Evolutionary conservation across 306 rosid species (phyloP).

Genomic region (Lablab purpureus): DNA sequence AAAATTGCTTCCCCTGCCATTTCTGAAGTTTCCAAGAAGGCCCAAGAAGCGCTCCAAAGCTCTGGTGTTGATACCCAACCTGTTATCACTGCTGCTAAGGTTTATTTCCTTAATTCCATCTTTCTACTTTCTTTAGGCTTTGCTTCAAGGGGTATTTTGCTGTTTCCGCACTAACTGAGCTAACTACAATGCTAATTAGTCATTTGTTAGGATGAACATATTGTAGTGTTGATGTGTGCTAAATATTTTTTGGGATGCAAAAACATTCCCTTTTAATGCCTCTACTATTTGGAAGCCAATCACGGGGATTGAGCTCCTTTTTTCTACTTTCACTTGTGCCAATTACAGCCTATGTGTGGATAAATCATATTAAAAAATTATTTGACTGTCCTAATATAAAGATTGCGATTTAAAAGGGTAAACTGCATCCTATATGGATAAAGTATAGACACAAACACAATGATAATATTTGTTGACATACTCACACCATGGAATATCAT

Average conservation of each 20-base stretch:
- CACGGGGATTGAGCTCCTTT: not conserved
- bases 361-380: too few species aligned
- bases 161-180: too few species aligned
- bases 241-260: not conserved
- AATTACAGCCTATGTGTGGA: not conserved
- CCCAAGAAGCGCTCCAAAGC: slow-evolving; percentile 78
- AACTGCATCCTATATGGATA: too few species aligned
- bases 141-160: too few species aligned
- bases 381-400: not conserved
- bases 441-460: too few species aligned
- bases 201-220: not conserved
- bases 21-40: slow-evolving; percentile 82
- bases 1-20: slow-evolving; percentile 80
- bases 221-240: slow-evolving; percentile 20
- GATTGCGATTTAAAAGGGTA: not conserved
- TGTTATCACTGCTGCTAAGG: slow-evolving; percentile 82
- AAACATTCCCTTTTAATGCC: not conserved
- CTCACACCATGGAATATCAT: not conserved
- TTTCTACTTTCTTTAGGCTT: not conserved
- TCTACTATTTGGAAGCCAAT: not conserved
- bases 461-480: not conserved
- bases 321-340: not conserved
- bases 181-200: not conserved
- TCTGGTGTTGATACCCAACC: slow-evolving; percentile 79
- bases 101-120: slow-evolving; percentile 24